phyloP scores from a whole-genome alignment of 495 filamentous ascomycete species.

The Durotheca rogersii region DNA sequence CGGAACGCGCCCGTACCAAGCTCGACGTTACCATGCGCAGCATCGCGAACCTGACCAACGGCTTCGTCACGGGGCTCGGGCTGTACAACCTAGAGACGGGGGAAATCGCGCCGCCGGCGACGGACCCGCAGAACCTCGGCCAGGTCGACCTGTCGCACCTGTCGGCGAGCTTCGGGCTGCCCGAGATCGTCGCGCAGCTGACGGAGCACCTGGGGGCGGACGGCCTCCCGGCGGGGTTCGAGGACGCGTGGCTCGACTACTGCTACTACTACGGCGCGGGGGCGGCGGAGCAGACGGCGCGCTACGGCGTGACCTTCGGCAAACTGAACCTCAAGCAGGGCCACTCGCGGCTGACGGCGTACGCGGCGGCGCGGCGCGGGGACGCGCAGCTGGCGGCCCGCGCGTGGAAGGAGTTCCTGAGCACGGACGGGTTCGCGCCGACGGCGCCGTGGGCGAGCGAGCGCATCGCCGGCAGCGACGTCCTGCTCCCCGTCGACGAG shows the following conservation, averaged over 20 bases:
- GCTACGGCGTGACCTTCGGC: constrained; percentile 46
- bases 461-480: constrained; percentile 36
- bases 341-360: constrained; percentile 49
- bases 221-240: constrained; percentile 35
- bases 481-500: constrained; percentile 43
- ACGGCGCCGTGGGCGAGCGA: constrained; percentile 36
- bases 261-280: constrained; percentile 45
- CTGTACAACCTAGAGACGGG: constrained; percentile 46
- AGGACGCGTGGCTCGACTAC: constrained; percentile 49
- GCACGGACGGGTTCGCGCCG: constrained; percentile 40
- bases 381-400: constrained; percentile 40
- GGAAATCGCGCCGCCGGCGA: constrained; percentile 41
- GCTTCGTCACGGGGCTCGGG: constrained; percentile 50
- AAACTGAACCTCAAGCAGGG: constrained; percentile 42
- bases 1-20: constrained; percentile 44
- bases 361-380: constrained; percentile 35
- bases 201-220: constrained; percentile 36
- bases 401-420: constrained; percentile 47
- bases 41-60: constrained; percentile 45
- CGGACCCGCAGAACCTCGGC: constrained; percentile 45
- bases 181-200: constrained; percentile 45
- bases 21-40: constrained; percentile 42
- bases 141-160: constrained; percentile 46
- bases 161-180: constrained; percentile 48
- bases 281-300: constrained; percentile 40